Evolutionary conservation across 2,329 filamentous ascomycete genomes (phyloP).

Genomic region (Venturia effusa): DNA sequence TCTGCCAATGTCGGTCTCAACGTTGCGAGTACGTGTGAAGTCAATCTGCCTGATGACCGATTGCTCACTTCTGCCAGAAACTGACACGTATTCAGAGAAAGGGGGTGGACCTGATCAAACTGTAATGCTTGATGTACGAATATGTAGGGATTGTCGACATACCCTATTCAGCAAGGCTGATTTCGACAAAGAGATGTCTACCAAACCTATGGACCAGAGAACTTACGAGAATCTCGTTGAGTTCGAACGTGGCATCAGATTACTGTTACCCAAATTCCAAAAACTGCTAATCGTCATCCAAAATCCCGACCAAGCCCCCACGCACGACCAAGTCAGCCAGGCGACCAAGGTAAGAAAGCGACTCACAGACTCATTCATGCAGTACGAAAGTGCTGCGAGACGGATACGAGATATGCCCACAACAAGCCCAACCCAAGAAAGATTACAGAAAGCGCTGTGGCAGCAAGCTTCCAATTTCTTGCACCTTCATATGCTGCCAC

Average conservation of each 20-base stretch:
- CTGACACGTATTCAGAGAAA: constrained; percentile 4
- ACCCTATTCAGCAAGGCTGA: constrained; percentile 65
- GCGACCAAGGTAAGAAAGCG: constrained; percentile 83
- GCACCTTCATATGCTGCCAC: constrained; percentile 80
- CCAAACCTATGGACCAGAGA: constrained; percentile 63
- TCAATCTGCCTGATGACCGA: neutral
- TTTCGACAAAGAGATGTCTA: constrained; percentile 58
- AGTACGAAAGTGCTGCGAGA: constrained; percentile 74
- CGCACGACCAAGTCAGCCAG: constrained; percentile 64
- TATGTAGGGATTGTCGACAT: constrained; percentile 80
- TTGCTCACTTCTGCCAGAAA: neutral
- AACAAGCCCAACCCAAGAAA: constrained; percentile 58
- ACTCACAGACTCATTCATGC: constrained; percentile 76
- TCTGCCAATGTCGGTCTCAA: constrained; percentile 76
- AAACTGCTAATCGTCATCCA: constrained; percentile 64
- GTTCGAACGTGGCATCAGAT: constrained; percentile 76
- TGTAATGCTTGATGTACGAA: constrained; percentile 69
- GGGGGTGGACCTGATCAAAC: neutral
- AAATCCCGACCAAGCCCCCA: constrained; percentile 54
- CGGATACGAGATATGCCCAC: constrained; percentile 71
- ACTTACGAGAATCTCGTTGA: constrained; percentile 76
- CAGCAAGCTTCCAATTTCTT: constrained; percentile 72
- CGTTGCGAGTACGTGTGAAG: constrained; percentile 48
- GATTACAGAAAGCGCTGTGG: constrained; percentile 72
- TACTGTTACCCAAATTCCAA: constrained; percentile 76